Conservation (phyloP, 768 basidiomycete genomes). For the Strobilomyces confusus region DNA sequence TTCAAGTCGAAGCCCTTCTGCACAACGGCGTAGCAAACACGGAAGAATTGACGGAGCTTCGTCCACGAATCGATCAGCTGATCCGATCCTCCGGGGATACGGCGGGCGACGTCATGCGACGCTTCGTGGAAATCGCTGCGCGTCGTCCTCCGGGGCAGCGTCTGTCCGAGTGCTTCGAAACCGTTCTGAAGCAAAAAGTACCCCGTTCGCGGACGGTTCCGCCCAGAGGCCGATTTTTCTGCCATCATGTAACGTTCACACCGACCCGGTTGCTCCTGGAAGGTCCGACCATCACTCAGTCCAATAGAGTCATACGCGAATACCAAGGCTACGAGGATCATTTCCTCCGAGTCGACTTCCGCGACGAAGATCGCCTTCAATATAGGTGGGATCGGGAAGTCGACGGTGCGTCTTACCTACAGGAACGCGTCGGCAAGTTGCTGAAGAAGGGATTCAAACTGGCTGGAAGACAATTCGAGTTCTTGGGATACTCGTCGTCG, state of each 20-base stretch:
- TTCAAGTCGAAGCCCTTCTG: slow-evolving; percentile 71
- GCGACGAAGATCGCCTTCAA: slow-evolving; percentile 75
- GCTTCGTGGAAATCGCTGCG: slow-evolving; percentile 48
- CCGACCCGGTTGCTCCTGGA: slow-evolving; percentile 72
- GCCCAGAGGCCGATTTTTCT: slow-evolving; percentile 47
- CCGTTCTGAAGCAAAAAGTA: slow-evolving; percentile 23
- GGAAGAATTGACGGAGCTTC: slow-evolving; percentile 47
- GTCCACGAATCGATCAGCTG: slow-evolving; percentile 41
- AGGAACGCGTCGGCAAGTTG: slow-evolving; percentile 52
- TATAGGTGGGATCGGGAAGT: slow-evolving; percentile 70
- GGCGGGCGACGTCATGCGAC: slow-evolving; percentile 45
- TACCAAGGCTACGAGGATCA: slow-evolving; percentile 57
- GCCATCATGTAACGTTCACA: slow-evolving; percentile 72
- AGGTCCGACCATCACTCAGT: slow-evolving; percentile 72
- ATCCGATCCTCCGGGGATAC: slow-evolving; percentile 29
- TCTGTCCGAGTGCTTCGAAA: slow-evolving; percentile 45
- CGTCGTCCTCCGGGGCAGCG: slow-evolving; percentile 40
- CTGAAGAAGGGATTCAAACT: slow-evolving; percentile 65
- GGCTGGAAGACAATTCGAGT: slow-evolving; percentile 70
- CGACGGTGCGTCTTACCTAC: slow-evolving; percentile 53
- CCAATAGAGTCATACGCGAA: slow-evolving; percentile 74
- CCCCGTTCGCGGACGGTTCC: slow-evolving; percentile 19
- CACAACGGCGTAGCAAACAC: slow-evolving; percentile 64
- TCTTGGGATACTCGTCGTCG: slow-evolving; percentile 79
- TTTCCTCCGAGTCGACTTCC: slow-evolving; percentile 81